A percentile compares a stretch with the other conserved stretches of the same genome.
phyloP scores from a whole-genome alignment of 176 grass and related monocot species.

The Carex cristatella region DNA sequence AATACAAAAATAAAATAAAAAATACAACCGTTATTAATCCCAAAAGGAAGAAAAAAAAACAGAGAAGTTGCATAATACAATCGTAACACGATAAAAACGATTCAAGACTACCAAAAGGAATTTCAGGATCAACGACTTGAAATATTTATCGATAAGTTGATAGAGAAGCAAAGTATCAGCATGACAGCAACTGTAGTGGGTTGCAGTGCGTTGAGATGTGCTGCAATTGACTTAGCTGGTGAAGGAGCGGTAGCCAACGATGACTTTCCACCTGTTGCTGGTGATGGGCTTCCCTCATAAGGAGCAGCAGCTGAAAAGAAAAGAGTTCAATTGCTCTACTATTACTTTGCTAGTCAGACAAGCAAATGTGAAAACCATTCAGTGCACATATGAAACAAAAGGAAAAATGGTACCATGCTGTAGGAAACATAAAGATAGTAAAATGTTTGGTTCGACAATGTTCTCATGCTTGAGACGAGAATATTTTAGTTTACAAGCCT shows the following conservation, averaged over 20 bases:
- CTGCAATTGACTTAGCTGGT: conserved; percentile 19
- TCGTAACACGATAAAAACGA: not conserved
- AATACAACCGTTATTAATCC: not conserved
- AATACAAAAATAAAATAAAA: not conserved
- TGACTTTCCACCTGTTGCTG: not conserved
- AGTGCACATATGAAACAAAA: not conserved
- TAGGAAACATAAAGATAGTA: not conserved
- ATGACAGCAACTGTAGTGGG: not conserved
- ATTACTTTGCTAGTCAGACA: no score
- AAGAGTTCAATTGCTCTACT: not conserved
- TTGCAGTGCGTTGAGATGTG: not conserved
- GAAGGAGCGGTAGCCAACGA: conserved; percentile 15
- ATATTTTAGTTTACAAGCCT: not conserved
- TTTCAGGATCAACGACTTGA: not conserved
- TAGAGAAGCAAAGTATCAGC: not conserved
- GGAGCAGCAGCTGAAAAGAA: conserved; percentile 37
- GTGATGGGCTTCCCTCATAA: conserved; percentile 9
- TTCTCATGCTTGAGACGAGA: not conserved
- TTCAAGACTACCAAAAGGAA: not conserved
- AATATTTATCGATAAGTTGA: not conserved
- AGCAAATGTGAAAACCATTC: not conserved
- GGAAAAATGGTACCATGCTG: not conserved
- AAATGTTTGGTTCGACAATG: not conserved
- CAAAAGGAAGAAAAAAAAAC: no score
- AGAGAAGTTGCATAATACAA: not conserved